phyloP scores from a whole-genome alignment of 2,329 filamentous ascomycete genomes.

The Colletotrichum destructivum region DNA sequence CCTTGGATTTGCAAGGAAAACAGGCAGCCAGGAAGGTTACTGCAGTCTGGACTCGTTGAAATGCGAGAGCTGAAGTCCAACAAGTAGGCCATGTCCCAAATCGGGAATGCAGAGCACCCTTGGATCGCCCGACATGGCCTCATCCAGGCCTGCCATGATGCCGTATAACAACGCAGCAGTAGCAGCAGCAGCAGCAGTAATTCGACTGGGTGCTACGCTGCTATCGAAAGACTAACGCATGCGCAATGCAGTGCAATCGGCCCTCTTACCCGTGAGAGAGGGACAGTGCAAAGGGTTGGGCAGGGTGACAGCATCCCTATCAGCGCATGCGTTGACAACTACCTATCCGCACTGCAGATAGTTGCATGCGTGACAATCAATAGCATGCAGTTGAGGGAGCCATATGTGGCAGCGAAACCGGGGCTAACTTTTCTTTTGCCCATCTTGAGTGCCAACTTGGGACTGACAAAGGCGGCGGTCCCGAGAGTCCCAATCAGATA shows the following conservation, averaged over 20 bases:
- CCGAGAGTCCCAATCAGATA: neutral
- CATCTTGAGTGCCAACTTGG: neutral
- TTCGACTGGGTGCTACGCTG: neutral
- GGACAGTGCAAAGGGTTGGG: constrained; percentile 2
- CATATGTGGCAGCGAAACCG: neutral
- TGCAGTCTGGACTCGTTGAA: neutral
- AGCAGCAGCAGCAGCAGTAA: constrained; percentile 15
- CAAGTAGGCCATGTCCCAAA: constrained; percentile 3
- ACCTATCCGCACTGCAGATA: constrained; percentile 10
- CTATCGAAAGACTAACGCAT: constrained; percentile 28
- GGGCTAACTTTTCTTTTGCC: neutral
- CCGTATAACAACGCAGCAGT: neutral
- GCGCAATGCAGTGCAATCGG: constrained; percentile 28
- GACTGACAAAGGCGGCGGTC: constrained; percentile 18
- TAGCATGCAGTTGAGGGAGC: constrained; percentile 5
- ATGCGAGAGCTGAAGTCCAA: neutral
- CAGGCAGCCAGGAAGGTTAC: constrained; percentile 3
- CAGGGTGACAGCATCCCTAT: neutral
- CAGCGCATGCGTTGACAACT: constrained; percentile 12
- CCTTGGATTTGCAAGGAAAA: neutral
- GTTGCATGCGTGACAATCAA: constrained; percentile 3
- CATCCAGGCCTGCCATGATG: constrained; percentile 30
- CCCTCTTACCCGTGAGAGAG: constrained; percentile 5
- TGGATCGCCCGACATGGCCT: neutral
- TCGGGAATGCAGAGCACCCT: neutral